phyloP scores from a whole-genome alignment of 495 filamentous ascomycete species.

The Hypoxylon fragiforme region DNA sequence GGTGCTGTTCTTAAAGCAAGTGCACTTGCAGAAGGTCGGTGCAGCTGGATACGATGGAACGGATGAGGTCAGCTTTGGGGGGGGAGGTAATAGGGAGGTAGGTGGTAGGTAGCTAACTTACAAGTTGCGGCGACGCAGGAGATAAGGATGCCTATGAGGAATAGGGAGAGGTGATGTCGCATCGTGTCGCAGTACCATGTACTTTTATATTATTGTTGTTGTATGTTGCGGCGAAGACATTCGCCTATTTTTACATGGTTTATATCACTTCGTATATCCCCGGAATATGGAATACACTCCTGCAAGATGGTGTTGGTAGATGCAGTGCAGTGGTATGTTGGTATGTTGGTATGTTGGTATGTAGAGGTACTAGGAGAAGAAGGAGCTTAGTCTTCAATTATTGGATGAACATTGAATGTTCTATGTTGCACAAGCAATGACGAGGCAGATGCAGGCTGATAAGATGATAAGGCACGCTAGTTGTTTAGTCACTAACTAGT shows the following conservation, averaged over 20 bases:
- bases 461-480: background rate
- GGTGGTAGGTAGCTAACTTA: constrained; percentile 33
- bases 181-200: constrained; percentile 37
- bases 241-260: background rate
- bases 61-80: constrained; percentile 1
- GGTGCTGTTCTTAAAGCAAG: constrained; percentile 87
- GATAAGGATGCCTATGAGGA: constrained; percentile 39
- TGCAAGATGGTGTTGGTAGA: too few species aligned
- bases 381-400: too few species aligned
- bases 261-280: too few species aligned
- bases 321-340: too few species aligned
- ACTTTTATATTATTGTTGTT: too few species aligned
- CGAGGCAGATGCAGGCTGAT: background rate
- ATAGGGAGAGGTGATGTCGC: constrained; percentile 38
- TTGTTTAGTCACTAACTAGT: too few species aligned
- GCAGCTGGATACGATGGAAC: constrained; percentile 42
- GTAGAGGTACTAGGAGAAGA: too few species aligned
- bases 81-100: constrained; percentile 26
- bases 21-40: constrained; percentile 97
- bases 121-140: constrained; percentile 41
- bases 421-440: too few species aligned
- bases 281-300: too few species aligned
- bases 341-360: too few species aligned
- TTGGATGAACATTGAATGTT: too few species aligned
- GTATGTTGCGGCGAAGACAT: background rate